Base-by-base conservation (phyloP, 768 basidiomycete genomes). In the Termitomyces titanicus region DNA sequence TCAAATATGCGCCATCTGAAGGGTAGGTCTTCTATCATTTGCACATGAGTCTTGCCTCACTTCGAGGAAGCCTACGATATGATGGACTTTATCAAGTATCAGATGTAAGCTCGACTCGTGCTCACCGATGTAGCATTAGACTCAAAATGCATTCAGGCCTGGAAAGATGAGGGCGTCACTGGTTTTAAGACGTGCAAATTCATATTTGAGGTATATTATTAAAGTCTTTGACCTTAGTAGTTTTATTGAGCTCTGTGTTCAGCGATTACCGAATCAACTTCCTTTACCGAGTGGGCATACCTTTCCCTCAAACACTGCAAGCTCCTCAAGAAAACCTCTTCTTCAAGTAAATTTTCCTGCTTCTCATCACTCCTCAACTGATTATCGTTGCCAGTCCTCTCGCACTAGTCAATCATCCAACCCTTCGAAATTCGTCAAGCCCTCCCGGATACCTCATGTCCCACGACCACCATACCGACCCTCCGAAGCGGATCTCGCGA, bases 21-120 rank as follows among this genome's bases (percentile, higher is more conserved):
- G 68, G 68, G 67, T 61, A 37, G 31, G 59, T 65, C 22, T n/a
- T 3, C 7, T 20, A 8, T 3, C 3, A 17, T 3, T 31, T 15
- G 13, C n/a, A 2, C 17, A 8, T 2, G 42, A n/a, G 27, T 13
- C 17, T 53, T 25, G 38, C 9, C 48, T 44, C 3, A 39, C 20
- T 47, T 22, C 10, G 9, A 5, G 12, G 24, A 47, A 68, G 66
- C 3, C 63, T 63, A 47, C 66, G 65, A 20, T 68, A 64, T 42
- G 66, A 68, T 54, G 66, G 66, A 0, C 61, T 68, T 11, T 68
- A 68, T 39, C n/a, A 34, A 18, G 65, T 68, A 2, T 50, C 29
- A 2, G n/a, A 62, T 3, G 65, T 64, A 35, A 35, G 47, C 50
- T 17, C 17, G 4, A 34, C 18, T 18, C 27, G 47, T 27, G 11